Conservation (phyloP, 495 filamentous ascomycete genomes). For the Thozetella sp. region DNA sequence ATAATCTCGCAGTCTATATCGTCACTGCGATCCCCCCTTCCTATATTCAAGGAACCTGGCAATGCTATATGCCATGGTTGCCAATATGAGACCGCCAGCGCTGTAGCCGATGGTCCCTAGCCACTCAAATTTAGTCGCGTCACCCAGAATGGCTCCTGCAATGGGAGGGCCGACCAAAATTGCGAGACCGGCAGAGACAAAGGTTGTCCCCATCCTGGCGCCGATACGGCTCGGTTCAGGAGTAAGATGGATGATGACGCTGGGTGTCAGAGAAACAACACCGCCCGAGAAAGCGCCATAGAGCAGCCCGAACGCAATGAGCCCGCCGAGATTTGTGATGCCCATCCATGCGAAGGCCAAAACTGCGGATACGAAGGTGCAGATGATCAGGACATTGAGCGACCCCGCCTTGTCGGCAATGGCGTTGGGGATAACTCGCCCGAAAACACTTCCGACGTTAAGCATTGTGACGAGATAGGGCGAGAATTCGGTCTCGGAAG, state of each 20-base stretch:
- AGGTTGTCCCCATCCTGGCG: slow-evolving; percentile 70
- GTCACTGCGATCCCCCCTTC: no score
- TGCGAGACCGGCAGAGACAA: slow-evolving; percentile 56
- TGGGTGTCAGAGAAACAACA: slow-evolving; percentile 70
- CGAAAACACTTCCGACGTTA: slow-evolving; percentile 53
- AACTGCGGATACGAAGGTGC: slow-evolving; percentile 49
- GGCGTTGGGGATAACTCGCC: slow-evolving; percentile 65
- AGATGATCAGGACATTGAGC: slow-evolving; percentile 64
- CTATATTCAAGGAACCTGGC: slow-evolving; percentile 16
- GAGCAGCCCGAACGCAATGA: slow-evolving; percentile 61
- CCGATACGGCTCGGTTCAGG: slow-evolving; percentile 64
- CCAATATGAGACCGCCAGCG: slow-evolving; percentile 16
- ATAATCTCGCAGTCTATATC: no score
- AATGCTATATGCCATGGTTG: slow-evolving; percentile 11
- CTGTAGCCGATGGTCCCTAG: slow-evolving; percentile 23
- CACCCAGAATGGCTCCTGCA: slow-evolving; percentile 61
- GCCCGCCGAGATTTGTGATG: slow-evolving; percentile 44
- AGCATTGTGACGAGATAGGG: slow-evolving; percentile 55
- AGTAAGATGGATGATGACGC: slow-evolving; percentile 61
- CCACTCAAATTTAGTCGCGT: slow-evolving; percentile 17
- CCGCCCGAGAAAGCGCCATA: slow-evolving; percentile 77
- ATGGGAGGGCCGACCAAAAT: slow-evolving; percentile 72
- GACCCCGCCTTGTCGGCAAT: slow-evolving; percentile 64
- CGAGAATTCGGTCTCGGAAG: slow-evolving; percentile 54
- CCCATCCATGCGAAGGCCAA: slow-evolving; percentile 63